Conservation (phyloP, 176 grass and related monocot species). For the Stipa capillata region DNA sequence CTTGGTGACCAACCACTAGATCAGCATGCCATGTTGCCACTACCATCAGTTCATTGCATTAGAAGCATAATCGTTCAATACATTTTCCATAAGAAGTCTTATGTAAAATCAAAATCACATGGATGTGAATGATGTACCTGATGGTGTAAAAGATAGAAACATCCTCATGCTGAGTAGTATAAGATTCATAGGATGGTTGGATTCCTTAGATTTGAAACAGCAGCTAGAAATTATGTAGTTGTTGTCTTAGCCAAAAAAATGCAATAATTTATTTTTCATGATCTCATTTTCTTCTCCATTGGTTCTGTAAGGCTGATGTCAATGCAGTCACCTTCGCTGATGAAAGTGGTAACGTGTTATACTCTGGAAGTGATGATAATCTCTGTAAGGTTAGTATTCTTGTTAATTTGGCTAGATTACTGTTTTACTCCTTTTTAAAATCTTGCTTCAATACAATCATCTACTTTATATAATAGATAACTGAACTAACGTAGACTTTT, state of each 20-base stretch:
- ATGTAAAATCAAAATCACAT: neutral
- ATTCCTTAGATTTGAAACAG: neutral
- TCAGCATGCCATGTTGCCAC: no score
- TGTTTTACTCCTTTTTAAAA: neutral
- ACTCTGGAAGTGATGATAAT: slow-evolving; percentile 90
- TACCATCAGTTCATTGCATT: neutral
- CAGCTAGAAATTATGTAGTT: neutral
- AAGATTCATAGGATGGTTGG: neutral
- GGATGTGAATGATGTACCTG: neutral
- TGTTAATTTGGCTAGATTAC: neutral
- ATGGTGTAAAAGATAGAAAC: neutral
- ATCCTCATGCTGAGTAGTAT: neutral
- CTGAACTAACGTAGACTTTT: neutral
- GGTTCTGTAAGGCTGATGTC: slow-evolving; percentile 62
- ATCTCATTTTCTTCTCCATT: slow-evolving; percentile 1
- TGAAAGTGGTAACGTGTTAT: slow-evolving; percentile 76
- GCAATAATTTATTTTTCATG: neutral
- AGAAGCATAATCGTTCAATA: neutral
- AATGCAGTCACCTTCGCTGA: slow-evolving; percentile 87
- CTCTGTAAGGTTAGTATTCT: slow-evolving; percentile 69
- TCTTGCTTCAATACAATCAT: slow-evolving; percentile 5
- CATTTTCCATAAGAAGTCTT: neutral
- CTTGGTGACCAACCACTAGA: neutral
- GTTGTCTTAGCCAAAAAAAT: neutral
- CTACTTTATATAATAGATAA: neutral